A percentile compares a stretch with the other conserved stretches of the same genome.
Evolutionary conservation across 108 stramenopile species (phyloP).

Genomic region (Skeletonema menzelii): DNA sequence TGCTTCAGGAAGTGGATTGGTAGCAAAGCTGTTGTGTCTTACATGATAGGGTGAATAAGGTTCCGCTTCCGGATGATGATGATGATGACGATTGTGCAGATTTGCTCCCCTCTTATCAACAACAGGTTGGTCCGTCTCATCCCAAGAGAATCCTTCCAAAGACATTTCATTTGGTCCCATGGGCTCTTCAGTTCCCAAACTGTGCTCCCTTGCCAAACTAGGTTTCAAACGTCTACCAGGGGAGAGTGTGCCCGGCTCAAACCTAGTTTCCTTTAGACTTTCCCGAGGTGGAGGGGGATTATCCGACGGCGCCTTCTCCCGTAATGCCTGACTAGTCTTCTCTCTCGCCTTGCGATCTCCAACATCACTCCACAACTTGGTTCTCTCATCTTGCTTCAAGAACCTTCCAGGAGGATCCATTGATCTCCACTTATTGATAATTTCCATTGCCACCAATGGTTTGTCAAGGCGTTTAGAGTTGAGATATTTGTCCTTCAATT

Average conservation of each 20-base stretch:
- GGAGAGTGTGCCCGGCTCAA: conserved; percentile 54
- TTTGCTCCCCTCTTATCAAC: neutral
- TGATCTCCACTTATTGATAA: conserved; percentile 71
- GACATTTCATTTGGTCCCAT: conserved; percentile 46
- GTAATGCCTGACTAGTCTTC: conserved; percentile 83
- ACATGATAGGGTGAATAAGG: conserved; percentile 22
- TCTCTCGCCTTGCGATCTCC: conserved; percentile 87
- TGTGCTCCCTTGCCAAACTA: conserved; percentile 65
- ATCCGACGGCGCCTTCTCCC: conserved; percentile 81
- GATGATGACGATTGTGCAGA: conserved; percentile 9
- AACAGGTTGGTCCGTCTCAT: conserved; percentile 24
- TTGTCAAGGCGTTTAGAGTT: conserved; percentile 82
- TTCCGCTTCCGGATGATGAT: conserved; percentile 8
- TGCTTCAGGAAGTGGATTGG: conserved; percentile 61
- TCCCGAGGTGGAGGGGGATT: neutral
- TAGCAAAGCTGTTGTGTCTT: conserved; percentile 48
- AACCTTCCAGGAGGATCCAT: conserved; percentile 84
- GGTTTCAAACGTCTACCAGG: conserved; percentile 37
- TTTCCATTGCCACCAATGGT: conserved; percentile 80
- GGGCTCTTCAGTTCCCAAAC: conserved; percentile 71
- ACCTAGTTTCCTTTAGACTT: conserved; percentile 47
- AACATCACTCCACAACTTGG: conserved; percentile 80
- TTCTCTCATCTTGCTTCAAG: conserved; percentile 76
- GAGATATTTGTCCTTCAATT: conserved; percentile 73
- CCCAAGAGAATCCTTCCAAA: conserved; percentile 83